Percentiles rank a stretch among this genome's conserved stretches.
phyloP scores from a whole-genome alignment of 139 green algal species.

The Zygnema circumcarinatum region DNA sequence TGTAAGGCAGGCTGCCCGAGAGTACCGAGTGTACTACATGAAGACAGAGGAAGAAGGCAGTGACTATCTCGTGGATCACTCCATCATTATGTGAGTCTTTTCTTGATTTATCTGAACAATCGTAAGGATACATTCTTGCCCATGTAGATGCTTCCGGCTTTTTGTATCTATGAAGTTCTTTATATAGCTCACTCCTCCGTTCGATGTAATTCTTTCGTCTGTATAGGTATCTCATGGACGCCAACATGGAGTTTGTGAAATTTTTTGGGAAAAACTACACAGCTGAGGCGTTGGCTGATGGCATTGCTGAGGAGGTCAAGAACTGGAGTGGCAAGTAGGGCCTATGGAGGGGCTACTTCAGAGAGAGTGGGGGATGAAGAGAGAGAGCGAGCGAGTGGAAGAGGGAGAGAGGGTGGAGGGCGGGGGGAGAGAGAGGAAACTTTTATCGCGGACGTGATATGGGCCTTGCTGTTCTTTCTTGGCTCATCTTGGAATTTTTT shows the following conservation, averaged over 20 bases:
- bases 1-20: conserved; percentile 65
- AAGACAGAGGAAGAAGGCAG: conserved; percentile 71
- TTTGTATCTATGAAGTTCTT: not conserved
- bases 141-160: not conserved
- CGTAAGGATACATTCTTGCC: not conserved
- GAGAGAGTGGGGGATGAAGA: no score
- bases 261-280: conserved; percentile 68
- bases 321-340: conserved; percentile 43
- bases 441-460: no score
- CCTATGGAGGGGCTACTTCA: no score
- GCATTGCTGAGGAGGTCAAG: conserved; percentile 48
- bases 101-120: not conserved
- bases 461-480: no score
- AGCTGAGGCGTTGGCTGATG: conserved; percentile 57
- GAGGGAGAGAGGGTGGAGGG: no score
- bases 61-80: conserved; percentile 98
- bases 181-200: not conserved
- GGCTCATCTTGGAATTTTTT: no score
- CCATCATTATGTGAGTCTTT: conserved; percentile 83
- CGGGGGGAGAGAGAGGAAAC: no score
- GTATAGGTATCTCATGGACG: conserved; percentile 61
- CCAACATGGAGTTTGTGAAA: conserved; percentile 65
- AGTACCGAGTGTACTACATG: conserved; percentile 84
- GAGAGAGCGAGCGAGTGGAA: no score
- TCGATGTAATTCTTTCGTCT: not conserved